Evolutionary conservation across 2,329 filamentous ascomycete species (phyloP).

Genomic region (Exophiala xenobiotica): DNA sequence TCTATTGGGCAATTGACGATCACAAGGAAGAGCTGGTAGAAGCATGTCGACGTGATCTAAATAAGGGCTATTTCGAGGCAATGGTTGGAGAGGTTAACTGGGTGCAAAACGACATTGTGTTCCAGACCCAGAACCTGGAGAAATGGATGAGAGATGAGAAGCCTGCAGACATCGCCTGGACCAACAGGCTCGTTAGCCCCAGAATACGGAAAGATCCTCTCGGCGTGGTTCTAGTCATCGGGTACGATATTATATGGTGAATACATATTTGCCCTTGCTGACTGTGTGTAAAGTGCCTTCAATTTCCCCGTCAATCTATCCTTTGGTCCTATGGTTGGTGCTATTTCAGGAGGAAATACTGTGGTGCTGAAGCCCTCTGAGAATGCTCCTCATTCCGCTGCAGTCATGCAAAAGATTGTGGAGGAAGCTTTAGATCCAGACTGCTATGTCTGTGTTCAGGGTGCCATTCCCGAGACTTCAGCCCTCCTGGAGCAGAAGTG

Average conservation of each 20-base stretch:
- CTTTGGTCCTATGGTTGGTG: conserved; percentile 76
- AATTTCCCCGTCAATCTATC: conserved; percentile 89
- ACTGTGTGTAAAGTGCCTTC: conserved; percentile 60
- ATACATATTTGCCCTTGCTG: conserved; percentile 8
- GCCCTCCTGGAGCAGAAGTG: conserved; percentile 83
- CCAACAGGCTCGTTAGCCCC: conserved; percentile 68
- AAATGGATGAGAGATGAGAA: conserved; percentile 81
- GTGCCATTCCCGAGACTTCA: conserved; percentile 75
- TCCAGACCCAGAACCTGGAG: conserved; percentile 72
- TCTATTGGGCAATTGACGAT: conserved; percentile 91
- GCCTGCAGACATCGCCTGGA: conserved; percentile 66
- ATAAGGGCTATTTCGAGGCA: conserved; percentile 74
- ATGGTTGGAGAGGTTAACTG: conserved; percentile 73
- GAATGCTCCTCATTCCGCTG: conserved; percentile 70
- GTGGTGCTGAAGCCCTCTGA: conserved; percentile 90
- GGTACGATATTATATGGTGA: conserved; percentile 47
- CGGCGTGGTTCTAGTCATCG: conserved; percentile 79
- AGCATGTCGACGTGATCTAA: conserved; percentile 74
- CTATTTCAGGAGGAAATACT: conserved; percentile 89
- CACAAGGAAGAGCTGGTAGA: conserved; percentile 69
- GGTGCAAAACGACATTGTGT: conserved; percentile 77
- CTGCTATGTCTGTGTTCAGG: conserved; percentile 77
- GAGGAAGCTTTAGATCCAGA: conserved; percentile 72
- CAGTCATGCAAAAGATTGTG: conserved; percentile 76
- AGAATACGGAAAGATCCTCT: conserved; percentile 84